phyloP scores from a whole-genome alignment of 257 asterid genomes.

The Scutellaria galericulata region DNA sequence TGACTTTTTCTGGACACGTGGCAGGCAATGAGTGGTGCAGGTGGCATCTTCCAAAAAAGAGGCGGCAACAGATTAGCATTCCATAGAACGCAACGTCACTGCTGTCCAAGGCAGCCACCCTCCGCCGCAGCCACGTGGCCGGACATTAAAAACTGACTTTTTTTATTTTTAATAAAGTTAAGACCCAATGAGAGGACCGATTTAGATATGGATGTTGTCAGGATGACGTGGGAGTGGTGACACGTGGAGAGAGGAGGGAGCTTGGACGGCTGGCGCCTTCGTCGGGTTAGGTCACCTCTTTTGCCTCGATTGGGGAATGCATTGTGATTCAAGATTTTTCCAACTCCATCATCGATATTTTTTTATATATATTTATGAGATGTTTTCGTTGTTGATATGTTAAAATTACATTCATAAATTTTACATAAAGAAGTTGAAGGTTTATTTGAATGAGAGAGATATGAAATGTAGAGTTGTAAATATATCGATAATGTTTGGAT shows the following conservation, averaged over 20 bases:
- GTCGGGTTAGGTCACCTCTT: slow-evolving; percentile 27
- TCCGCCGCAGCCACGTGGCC: slow-evolving; percentile 34
- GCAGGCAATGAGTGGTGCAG: slow-evolving; percentile 24
- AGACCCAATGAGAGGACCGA: slow-evolving; percentile 34
- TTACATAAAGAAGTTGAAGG: too few species aligned
- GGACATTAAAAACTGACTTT: neutral
- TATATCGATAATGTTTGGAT: too few species aligned
- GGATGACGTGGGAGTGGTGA: slow-evolving; percentile 28
- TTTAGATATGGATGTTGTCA: slow-evolving; percentile 16
- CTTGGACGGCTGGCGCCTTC: slow-evolving; percentile 43
- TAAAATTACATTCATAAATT: too few species aligned
- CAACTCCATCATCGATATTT: neutral
- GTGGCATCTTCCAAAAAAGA: slow-evolving; percentile 34
- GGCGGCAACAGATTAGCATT: slow-evolving; percentile 42
- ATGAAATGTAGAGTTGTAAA: too few species aligned
- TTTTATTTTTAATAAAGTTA: neutral
- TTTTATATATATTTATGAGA: neutral
- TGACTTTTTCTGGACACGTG: slow-evolving; percentile 36
- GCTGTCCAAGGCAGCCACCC: slow-evolving; percentile 32
- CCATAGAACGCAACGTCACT: slow-evolving; percentile 29
- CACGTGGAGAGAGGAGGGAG: slow-evolving; percentile 40
- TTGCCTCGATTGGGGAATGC: neutral
- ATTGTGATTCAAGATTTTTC: neutral
- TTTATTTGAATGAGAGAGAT: too few species aligned
- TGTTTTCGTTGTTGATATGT: too few species aligned